phyloP scores from a whole-genome alignment of 441 rosid genomes.

The Pelargonium cotyledonis region DNA sequence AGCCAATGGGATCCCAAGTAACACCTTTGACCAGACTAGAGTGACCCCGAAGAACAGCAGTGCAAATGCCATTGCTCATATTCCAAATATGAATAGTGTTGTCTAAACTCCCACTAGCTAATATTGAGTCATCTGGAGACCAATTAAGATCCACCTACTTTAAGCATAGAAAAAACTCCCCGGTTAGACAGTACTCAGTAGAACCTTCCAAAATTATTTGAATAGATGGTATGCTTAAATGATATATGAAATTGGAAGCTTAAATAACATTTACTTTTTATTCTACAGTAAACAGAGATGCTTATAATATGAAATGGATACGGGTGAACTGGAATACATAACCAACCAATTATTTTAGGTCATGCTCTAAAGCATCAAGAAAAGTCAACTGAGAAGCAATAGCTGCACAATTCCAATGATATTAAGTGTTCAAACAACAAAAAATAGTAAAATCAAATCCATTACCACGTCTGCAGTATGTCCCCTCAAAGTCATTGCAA shows the following conservation, averaged over 20 bases:
- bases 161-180: slow-evolving; percentile 40
- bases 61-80: slow-evolving; percentile 86
- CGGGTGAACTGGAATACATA: too few species aligned
- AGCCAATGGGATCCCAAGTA: slow-evolving; percentile 96
- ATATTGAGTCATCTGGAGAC: slow-evolving; percentile 94
- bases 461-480: slow-evolving; percentile 99
- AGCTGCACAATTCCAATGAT: neutral
- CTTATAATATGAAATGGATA: too few species aligned
- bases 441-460: slow-evolving; percentile 21
- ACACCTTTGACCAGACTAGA: slow-evolving; percentile 97
- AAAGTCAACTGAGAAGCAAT: neutral
- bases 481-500: slow-evolving; percentile 87
- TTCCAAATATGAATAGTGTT: slow-evolving; percentile 93
- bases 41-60: slow-evolving; percentile 93
- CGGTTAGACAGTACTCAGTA: slow-evolving; percentile 35
- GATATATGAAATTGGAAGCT: neutral
- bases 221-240: neutral
- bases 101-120: slow-evolving; percentile 98
- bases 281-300: neutral
- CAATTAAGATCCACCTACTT: slow-evolving; percentile 99
- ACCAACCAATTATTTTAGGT: too few species aligned
- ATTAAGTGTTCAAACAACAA: too few species aligned
- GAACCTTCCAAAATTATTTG: neutral
- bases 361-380: neutral
- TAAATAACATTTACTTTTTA: neutral